Base-by-base conservation (phyloP, 805 yeast genomes). In the Candida insectorum region DNA sequence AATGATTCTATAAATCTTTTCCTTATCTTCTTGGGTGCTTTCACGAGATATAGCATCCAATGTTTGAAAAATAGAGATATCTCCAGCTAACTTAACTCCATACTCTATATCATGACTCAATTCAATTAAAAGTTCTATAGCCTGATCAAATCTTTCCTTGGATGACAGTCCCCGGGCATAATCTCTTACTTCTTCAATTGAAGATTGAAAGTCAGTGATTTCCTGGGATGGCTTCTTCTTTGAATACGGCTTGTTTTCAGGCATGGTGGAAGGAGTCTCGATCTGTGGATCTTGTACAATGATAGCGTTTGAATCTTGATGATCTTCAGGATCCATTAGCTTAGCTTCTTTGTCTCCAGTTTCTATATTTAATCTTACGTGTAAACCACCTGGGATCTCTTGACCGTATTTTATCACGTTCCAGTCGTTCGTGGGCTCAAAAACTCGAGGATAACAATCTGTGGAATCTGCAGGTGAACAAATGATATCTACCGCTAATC, bases 361-460 rank as follows among this genome's bases (percentile, higher is more conserved):
- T n/a, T 81, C 85, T 37, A 88, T 58, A 52, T 86, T 81, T 45
- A 89, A 48, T 43, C 85, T 68, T 9, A 88, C 76, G 54, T 85
- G 89, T 21, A 85, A 58, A 0, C 97, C 97, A 5, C 74, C 75
- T 0, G 96, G 95, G 3, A 89, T 69, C 6, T 73, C 69, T 49
- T 86, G 96, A n/a, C 80, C 87, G 30, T 74, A 80, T 44, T 60
- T 67, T 4, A 89, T 73, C 2, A 51, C 51, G 59, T 79, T 77
- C 95, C 96, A 89, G 43, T 82, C 75, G 1, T 51, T 40, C 0
- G 79, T 58, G 1, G 96, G 84, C 24, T 58, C 73, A 50, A 88
- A 87, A 2, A 73, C 40, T 26, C 59, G 58, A 1, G 85, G 83
- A 48, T 83, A 83, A 48, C 91, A 84, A 39, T 77, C 73, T 16